phyloP scores from a whole-genome alignment of 1,284 basidiomycete species.

The Naganishia albida region DNA sequence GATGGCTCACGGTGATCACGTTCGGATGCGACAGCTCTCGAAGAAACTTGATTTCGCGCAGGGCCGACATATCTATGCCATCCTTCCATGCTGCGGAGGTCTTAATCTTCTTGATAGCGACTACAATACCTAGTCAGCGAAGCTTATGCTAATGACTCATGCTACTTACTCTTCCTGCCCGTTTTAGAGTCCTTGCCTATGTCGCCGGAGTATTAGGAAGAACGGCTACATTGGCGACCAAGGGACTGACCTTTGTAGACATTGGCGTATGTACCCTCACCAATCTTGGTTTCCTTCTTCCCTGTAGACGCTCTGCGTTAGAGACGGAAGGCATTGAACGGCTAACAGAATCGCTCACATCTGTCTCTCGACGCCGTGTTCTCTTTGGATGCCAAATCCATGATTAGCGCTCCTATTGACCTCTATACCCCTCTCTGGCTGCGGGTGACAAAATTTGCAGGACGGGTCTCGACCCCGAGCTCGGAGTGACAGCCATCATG shows the following conservation, averaged over 20 bases:
- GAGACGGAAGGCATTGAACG: background rate
- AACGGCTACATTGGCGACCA: conserved; percentile 12
- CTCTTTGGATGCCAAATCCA: conserved; percentile 28
- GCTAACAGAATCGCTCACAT: conserved; percentile 1
- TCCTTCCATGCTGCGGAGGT: conserved; percentile 90
- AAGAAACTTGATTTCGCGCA: conserved; percentile 96
- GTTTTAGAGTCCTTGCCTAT: conserved; percentile 39
- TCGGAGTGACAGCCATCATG: background rate
- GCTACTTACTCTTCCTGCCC: conserved; percentile 42
- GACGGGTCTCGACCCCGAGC: too few species aligned
- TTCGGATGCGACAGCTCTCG: conserved; percentile 93
- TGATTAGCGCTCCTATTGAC: background rate
- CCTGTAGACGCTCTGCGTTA: conserved; percentile 36
- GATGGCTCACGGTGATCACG: conserved; percentile 74
- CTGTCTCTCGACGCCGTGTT: conserved; percentile 27
- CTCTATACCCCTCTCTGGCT: too few species aligned
- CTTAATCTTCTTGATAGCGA: conserved; percentile 99
- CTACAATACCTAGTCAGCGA: conserved; percentile 55
- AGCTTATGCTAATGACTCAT: background rate
- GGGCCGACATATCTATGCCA: conserved; percentile 97
- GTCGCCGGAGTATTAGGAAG: background rate
- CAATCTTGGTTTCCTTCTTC: conserved; percentile 79
- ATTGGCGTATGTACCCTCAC: conserved; percentile 96
- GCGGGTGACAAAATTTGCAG: background rate
- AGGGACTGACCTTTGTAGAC: conserved; percentile 79